Conservation (phyloP, 2,329 filamentous ascomycete genomes). For the Botryotinia narcissicola region DNA sequence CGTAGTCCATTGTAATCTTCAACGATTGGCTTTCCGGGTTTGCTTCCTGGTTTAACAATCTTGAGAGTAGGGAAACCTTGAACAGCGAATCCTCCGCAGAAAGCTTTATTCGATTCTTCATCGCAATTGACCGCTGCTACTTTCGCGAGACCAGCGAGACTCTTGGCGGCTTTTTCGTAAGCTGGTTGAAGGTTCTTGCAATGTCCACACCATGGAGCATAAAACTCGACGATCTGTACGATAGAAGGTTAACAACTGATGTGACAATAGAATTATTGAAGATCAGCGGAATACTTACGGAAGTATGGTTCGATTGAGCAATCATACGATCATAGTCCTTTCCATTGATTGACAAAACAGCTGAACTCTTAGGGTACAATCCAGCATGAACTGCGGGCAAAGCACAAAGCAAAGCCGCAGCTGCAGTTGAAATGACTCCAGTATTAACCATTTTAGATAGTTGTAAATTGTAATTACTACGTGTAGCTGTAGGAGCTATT, state of each 20-base stretch:
- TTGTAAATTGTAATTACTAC: background rate
- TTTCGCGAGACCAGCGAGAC: slow-evolving; percentile 86
- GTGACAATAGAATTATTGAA: slow-evolving; percentile 16
- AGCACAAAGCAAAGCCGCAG: slow-evolving; percentile 63
- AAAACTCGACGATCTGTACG: slow-evolving; percentile 72
- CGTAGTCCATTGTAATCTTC: slow-evolving; percentile 89
- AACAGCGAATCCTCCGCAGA: slow-evolving; percentile 83
- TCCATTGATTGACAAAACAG: slow-evolving; percentile 77
- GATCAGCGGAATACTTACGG: slow-evolving; percentile 55
- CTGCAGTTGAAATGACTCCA: slow-evolving; percentile 50
- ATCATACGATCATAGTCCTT: slow-evolving; percentile 81
- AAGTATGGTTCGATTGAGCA: slow-evolving; percentile 85
- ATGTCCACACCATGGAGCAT: slow-evolving; percentile 96
- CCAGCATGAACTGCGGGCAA: slow-evolving; percentile 61
- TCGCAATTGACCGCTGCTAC: slow-evolving; percentile 96
- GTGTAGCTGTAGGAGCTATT: slow-evolving; percentile 15
- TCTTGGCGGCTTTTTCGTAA: slow-evolving; percentile 90
- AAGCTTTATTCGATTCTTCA: slow-evolving; percentile 83
- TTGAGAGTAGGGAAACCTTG: slow-evolving; percentile 96
- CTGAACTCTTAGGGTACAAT: slow-evolving; percentile 82
- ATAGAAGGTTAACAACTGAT: slow-evolving; percentile 16
- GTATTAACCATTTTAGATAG: slow-evolving; percentile 51
- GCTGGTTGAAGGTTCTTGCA: slow-evolving; percentile 94
- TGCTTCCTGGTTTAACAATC: slow-evolving; percentile 83
- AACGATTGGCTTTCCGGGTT: slow-evolving; percentile 72